phyloP scores from a whole-genome alignment of 805 yeast genomes.

The Cyberlindnera amylophila region DNA sequence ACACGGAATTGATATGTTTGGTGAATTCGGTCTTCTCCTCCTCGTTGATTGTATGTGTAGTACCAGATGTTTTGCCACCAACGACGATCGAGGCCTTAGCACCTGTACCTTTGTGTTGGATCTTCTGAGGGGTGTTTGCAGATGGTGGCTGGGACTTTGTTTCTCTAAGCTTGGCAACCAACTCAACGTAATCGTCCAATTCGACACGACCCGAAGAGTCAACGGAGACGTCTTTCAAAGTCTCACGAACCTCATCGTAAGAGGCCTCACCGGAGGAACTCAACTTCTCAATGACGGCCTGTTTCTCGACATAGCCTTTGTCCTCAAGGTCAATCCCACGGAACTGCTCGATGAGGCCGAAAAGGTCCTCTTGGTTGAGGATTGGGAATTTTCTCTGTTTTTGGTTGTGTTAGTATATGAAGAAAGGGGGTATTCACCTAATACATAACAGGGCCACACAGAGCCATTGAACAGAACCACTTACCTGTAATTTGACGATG shows the following conservation, averaged over 20 bases:
- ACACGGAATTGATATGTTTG: constrained; percentile 87
- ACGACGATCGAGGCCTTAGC: constrained; percentile 75
- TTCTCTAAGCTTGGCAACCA: constrained; percentile 77
- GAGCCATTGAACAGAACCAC: no score
- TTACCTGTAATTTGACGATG: constrained; percentile 57
- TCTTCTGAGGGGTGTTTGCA: constrained; percentile 29
- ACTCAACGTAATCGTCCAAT: constrained; percentile 86
- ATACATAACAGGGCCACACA: no score
- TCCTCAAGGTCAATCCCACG: constrained; percentile 84
- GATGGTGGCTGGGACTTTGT: constrained; percentile 32
- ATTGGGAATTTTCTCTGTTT: constrained; percentile 76
- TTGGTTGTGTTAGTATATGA: constrained; percentile 11
- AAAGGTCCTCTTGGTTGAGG: constrained; percentile 81
- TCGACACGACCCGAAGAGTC: constrained; percentile 98
- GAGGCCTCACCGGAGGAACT: constrained; percentile 75
- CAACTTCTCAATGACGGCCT: constrained; percentile 79
- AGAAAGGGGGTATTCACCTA: no score
- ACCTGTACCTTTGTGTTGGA: constrained; percentile 50
- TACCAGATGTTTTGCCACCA: constrained; percentile 83
- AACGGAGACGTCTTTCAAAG: constrained; percentile 83
- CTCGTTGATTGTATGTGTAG: constrained; percentile 93
- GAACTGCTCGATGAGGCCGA: constrained; percentile 81
- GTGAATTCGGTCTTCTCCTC: constrained; percentile 97
- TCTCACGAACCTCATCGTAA: constrained; percentile 91
- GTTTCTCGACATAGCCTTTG: constrained; percentile 92